Percentiles rank a stretch among this genome's conserved stretches.
These are phyloP conservation scores for Physcomitrellopsis africana DNA, from an alignment of 225 moss, liverwort and hornwort genomes.

Conservation along the genomic window DNA sequence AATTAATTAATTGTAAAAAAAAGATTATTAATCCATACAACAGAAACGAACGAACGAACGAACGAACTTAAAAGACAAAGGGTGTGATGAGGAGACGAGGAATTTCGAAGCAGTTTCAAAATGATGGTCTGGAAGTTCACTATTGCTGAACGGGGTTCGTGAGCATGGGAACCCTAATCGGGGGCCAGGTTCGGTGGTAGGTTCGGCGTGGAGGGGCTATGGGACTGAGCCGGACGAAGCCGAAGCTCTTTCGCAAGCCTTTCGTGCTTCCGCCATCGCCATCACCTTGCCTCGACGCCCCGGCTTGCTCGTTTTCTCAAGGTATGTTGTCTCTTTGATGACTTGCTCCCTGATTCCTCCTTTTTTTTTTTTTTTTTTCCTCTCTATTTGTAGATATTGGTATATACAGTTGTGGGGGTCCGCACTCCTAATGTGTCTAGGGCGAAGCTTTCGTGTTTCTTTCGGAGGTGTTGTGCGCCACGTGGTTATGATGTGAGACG, in stretches of 20 bases:
- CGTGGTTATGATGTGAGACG: not conserved
- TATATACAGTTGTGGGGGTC: not conserved
- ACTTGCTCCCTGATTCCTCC: not conserved
- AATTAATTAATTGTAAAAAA: too few relatives aligned
- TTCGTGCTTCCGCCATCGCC: constrained; percentile 31
- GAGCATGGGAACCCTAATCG: constrained; percentile 7
- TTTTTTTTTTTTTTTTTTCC: fast-evolving
- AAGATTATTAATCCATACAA: too few relatives aligned
- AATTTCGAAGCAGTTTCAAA: too few relatives aligned
- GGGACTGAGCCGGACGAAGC: not conserved
- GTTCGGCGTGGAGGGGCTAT: constrained; percentile 39
- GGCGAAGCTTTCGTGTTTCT: not conserved
- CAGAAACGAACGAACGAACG: too few relatives aligned
- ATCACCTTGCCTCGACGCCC: constrained; percentile 24
- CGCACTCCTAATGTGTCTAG: not conserved
- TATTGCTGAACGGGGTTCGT: constrained; percentile 5
- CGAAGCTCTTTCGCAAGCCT: constrained; percentile 21
- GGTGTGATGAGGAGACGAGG: too few relatives aligned
- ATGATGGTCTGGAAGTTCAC: too few relatives aligned
- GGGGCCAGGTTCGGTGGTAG: not conserved
- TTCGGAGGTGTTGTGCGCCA: not conserved
- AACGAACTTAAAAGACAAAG: too few relatives aligned
- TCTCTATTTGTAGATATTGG: not conserved
- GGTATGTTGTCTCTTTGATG: not conserved
- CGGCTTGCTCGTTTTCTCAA: constrained; percentile 19